Evolutionary conservation across 2,329 filamentous ascomycete genomes (phyloP), one percentile per base, ranked within the genome.

Genomic region (Botrytis hyacinthi): DNA sequence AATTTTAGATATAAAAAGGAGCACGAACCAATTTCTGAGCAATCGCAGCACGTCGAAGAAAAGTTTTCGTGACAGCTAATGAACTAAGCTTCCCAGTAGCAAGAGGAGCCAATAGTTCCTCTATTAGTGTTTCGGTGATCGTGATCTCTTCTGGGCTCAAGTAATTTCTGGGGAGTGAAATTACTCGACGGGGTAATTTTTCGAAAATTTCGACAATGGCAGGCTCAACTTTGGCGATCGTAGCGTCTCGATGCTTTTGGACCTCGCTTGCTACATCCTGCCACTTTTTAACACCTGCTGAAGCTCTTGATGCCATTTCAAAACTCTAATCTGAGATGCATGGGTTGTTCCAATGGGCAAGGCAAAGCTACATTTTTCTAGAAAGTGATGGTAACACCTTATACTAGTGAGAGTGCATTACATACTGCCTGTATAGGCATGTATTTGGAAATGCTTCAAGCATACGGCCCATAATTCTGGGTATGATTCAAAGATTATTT

Each of bases 21-120:
- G 35, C 12, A 29, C 14, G 5, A 57, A 86, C 82, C 71, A 84
- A 79, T 74, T 86, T 84, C 48, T 86, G 84, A 1, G 84, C 84
- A 54, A 86, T 82, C 2, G 84, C 83, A 1, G 85, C 84, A 29
- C 84, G 80, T 75, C 86, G 86, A 73, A 84, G 84, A 76, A 86
- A 86, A 9, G 84, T 85, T 5, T 80, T 79, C 0, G 82, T 80
- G 0, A 86, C 82, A 22, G 83, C 81, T 35, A 79, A 73, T 16
- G 75, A 78, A 8, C 74, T 78, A 57, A 74, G 75, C 20, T 71
- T 68, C 20, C 76, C 73, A 18, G 20, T 62, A 37, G 75, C 75
- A 14, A 79, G 59, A 44, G 74, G 72, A 51, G 75, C 71, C 9
- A 78, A 46, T 68, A 78, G 73, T 16, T 71, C 69, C 3, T 74